Percentiles rank a stretch among this genome's conserved stretches.
These are phyloP conservation scores for Saccharomycopsis sp. DNA, from an alignment of 805 yeast species.

Conservation along the genomic window DNA sequence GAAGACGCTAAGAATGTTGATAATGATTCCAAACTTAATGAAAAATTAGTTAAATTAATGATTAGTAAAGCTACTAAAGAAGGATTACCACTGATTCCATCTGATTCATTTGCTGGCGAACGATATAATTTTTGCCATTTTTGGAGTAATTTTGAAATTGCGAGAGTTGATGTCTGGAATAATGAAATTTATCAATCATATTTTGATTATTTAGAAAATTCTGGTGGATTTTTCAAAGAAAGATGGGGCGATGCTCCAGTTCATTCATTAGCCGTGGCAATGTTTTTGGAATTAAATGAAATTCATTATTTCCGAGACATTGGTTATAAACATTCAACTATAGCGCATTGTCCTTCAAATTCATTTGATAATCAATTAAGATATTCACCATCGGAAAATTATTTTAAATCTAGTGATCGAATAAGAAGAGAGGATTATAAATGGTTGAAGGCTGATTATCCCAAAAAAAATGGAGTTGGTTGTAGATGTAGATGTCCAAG, in stretches of 20 bases:
- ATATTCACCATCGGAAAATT: constrained; percentile 32
- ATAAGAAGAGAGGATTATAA: constrained; percentile 30
- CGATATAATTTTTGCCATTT: constrained; percentile 79
- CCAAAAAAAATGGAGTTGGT: constrained; percentile 52
- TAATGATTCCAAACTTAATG: constrained; percentile 27
- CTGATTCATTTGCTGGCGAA: constrained; percentile 58
- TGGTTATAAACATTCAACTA: constrained; percentile 77
- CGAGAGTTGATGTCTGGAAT: constrained; percentile 67
- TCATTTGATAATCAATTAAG: constrained; percentile 46
- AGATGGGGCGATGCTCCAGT: constrained; percentile 99
- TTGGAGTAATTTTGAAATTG: constrained; percentile 93
- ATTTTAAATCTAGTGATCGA: constrained; percentile 29
- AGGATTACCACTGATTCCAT: constrained; percentile 30
- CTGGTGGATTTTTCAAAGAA: constrained; percentile 83
- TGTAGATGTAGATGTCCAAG: constrained; percentile 81
- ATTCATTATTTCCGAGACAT: constrained; percentile 89
- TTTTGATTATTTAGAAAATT: constrained; percentile 58
- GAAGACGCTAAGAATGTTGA: constrained; percentile 7
- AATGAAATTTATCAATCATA: constrained; percentile 58
- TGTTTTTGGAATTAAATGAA: constrained; percentile 61
- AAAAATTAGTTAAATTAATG: constrained; percentile 32
- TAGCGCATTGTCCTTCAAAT: constrained; percentile 79
- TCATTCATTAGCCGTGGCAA: constrained; percentile 78
- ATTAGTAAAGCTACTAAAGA: constrained; percentile 32
- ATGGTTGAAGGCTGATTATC: constrained; percentile 30